Conservation (phyloP, 352 stramenopile species). For the Pythium phragmitis region DNA sequence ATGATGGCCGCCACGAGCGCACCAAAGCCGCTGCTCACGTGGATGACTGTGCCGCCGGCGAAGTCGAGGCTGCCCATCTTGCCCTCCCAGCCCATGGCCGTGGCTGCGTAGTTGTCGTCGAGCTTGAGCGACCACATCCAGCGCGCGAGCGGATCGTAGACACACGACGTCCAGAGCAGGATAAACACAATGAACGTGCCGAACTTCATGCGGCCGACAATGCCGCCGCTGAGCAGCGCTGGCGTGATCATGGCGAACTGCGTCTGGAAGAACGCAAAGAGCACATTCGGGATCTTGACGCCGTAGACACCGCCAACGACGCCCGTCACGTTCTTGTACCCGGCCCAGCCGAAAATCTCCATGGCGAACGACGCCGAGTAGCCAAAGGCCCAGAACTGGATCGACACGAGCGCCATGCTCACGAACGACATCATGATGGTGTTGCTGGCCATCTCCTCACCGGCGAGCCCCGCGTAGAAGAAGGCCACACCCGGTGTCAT, state of each 20-base stretch:
- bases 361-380: constrained; percentile 68
- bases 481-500: constrained; percentile 51
- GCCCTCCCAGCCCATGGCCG: constrained; percentile 55
- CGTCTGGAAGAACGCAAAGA: constrained; percentile 83
- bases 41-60: constrained; percentile 81
- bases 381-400: constrained; percentile 78
- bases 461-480: constrained; percentile 78
- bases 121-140: constrained; percentile 86
- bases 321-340: constrained; percentile 55
- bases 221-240: constrained; percentile 68
- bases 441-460: constrained; percentile 73
- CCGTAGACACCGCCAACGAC: constrained; percentile 52
- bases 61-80: constrained; percentile 82
- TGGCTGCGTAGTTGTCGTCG: constrained; percentile 43
- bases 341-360: constrained; percentile 57
- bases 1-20: constrained; percentile 69
- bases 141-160: constrained; percentile 83
- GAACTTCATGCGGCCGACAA: constrained; percentile 87
- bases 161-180: constrained; percentile 75
- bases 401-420: constrained; percentile 72
- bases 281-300: constrained; percentile 54
- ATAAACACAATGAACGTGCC: constrained; percentile 73
- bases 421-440: constrained; percentile 83
- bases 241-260: constrained; percentile 84
- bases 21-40: constrained; percentile 78